phyloP scores from a whole-genome alignment of 208 protist species.

The Trypanosoma avium region DNA sequence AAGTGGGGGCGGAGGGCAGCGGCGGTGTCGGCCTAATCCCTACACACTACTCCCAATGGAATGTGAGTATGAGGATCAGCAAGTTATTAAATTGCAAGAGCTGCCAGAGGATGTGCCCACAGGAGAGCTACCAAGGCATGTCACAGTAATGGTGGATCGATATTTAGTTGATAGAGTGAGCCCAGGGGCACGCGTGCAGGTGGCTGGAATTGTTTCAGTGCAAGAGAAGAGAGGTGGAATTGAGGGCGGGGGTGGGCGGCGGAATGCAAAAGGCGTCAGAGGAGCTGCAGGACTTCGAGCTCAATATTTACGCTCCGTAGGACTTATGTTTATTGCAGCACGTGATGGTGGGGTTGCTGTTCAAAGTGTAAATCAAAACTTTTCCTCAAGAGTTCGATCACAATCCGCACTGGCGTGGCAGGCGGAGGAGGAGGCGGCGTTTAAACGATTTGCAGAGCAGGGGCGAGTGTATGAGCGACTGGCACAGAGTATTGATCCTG shows the following conservation, averaged over 20 bases:
- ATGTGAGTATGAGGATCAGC: slow-evolving; percentile 93
- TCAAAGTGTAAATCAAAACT: slow-evolving; percentile 88
- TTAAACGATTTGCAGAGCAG: slow-evolving; percentile 86
- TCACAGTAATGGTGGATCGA: slow-evolving; percentile 88
- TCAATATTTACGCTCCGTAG: slow-evolving; percentile 87
- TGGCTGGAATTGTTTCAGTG: slow-evolving; percentile 88
- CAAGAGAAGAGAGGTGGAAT: slow-evolving; percentile 74
- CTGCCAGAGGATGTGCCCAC: slow-evolving; percentile 94
- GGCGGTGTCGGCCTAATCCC: slow-evolving; percentile 89
- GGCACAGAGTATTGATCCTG: slow-evolving; percentile 95
- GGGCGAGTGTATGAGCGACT: slow-evolving; percentile 94
- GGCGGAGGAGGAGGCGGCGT: slow-evolving; percentile 85
- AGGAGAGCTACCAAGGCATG: slow-evolving; percentile 90
- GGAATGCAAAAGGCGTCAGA: slow-evolving; percentile 38
- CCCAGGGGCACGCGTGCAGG: slow-evolving; percentile 96
- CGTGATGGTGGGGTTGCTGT: slow-evolving; percentile 43
- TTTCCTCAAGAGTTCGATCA: slow-evolving; percentile 83
- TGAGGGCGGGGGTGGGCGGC: slow-evolving; percentile 39
- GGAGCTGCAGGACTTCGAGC: slow-evolving; percentile 78
- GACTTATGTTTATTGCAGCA: slow-evolving; percentile 78
- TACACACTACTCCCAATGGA: slow-evolving; percentile 93
- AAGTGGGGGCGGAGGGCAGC: slow-evolving; percentile 20
- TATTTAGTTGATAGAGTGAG: slow-evolving; percentile 93
- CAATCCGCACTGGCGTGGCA: slow-evolving; percentile 80
- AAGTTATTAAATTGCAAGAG: slow-evolving; percentile 95